Evolutionary conservation across 192 early-diverging fungal species (phyloP), one percentile per base, ranked within the genome.

Genomic region (Rhizophagus sp.): DNA sequence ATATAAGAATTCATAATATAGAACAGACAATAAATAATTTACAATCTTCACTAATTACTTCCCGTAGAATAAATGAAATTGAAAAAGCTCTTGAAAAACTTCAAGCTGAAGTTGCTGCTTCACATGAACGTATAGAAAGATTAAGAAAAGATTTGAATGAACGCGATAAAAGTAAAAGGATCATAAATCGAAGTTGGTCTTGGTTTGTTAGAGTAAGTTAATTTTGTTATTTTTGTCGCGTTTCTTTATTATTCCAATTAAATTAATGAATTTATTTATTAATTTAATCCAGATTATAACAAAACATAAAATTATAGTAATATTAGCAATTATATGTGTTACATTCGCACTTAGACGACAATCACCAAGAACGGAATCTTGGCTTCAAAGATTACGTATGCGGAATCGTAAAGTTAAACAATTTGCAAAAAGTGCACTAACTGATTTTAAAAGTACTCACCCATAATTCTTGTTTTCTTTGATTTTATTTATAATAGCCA

Each of bases 41-140:
- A 57, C 52, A 57, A 57, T 57, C 52, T 22, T 57, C 52, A 57
- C 22, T 57, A 57, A 57, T 57, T 57, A 57, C 52, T 57, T 17
- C 52, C 22, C 52, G 72, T 25, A 22, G 72, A 74, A 74, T 34
- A 24, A 39, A 10, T 36, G 74, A 75, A 75, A 75, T 75, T 62
- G 74, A 62, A 62, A 75, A 75, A 34, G 74, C 57, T 30, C 30
- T 75, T 57, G 74, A 75, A 75, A 25, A 36, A 36, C 4, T 75
- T 15, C 74, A 75, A 63, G 61, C 74, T 33, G 74, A 75, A 52
- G 74, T 75, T 36, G n/a, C 74, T 22, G 74, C 74, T 36, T 75
- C 74, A 63, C 50, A 75, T 33, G 74, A 75, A 62, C n/a, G 57
- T 9, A 62, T 62, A 34, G 74, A 75, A 62, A 33, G 24, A 33